Percentiles rank a stretch among this genome's conserved stretches.
These are phyloP conservation scores for Kuraishia borneana DNA, from an alignment of 805 yeast genomes.

Conservation along the genomic window DNA sequence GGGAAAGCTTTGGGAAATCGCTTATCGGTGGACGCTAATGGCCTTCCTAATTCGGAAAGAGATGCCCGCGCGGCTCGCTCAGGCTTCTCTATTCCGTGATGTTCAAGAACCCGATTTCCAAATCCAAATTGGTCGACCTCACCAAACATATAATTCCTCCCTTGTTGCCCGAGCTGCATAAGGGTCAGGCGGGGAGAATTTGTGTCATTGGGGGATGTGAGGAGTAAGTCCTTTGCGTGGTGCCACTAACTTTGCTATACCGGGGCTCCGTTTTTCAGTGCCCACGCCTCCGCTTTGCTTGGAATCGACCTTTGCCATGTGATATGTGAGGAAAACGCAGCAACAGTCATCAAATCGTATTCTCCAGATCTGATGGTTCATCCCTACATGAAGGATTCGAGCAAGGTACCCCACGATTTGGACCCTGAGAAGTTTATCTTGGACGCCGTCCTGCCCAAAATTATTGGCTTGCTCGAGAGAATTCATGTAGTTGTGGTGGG, in stretches of 20 bases:
- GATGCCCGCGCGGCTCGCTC: no score
- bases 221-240: slow-evolving; percentile 30
- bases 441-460: slow-evolving; percentile 40
- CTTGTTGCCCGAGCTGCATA: slow-evolving; percentile 55
- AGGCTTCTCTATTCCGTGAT: no score
- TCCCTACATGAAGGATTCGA: slow-evolving; percentile 61
- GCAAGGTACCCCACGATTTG: slow-evolving; percentile 14
- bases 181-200: slow-evolving; percentile 86
- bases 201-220: slow-evolving; percentile 90
- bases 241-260: slow-evolving; percentile 41
- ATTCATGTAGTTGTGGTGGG: slow-evolving; percentile 82
- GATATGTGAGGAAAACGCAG: slow-evolving; percentile 75
- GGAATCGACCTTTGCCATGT: slow-evolving; percentile 89
- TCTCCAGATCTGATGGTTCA: slow-evolving; percentile 95
- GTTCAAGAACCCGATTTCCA: not conserved
- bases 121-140: slow-evolving; percentile 32
- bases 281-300: slow-evolving; percentile 70
- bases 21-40: no score
- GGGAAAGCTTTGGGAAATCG: no score
- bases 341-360: slow-evolving; percentile 71
- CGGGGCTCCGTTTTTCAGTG: slow-evolving; percentile 92
- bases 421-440: slow-evolving; percentile 19
- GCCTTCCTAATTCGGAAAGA: no score
- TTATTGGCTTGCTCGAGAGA: slow-evolving; percentile 43
- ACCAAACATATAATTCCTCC: slow-evolving; percentile 66